phyloP scores from a whole-genome alignment of 2,329 filamentous ascomycete genomes.

The Amauroascus niger region DNA sequence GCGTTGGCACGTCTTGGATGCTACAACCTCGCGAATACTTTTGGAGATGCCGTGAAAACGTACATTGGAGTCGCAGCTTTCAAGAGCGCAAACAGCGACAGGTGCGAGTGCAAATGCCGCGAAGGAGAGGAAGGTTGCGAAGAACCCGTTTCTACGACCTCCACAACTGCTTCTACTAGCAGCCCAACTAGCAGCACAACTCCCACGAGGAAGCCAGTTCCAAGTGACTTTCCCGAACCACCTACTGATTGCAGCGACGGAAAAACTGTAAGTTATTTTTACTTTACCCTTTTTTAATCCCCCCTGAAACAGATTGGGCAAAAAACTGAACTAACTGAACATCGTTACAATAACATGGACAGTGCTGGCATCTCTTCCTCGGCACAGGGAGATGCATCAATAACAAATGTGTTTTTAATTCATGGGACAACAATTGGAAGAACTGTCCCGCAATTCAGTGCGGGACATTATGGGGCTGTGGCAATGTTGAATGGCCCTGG shows the following conservation, averaged over 20 bases:
- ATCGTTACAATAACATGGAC: background rate
- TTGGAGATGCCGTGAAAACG: background rate
- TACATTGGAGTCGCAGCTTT: background rate
- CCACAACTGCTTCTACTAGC: background rate
- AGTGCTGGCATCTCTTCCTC: conserved; percentile 1
- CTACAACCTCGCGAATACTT: background rate
- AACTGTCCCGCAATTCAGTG: background rate
- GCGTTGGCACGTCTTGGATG: background rate
- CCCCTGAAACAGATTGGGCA: background rate
- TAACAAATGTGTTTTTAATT: background rate
- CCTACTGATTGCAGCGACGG: background rate
- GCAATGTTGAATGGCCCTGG: background rate
- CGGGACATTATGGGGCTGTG: background rate
- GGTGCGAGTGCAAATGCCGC: conserved; percentile 3
- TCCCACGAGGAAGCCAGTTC: background rate
- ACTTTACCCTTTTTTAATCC: background rate
- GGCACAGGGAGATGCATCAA: background rate
- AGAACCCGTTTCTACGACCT: background rate
- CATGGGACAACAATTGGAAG: background rate
- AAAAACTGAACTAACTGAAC: background rate
- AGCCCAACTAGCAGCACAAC: background rate
- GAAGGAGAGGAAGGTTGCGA: background rate
- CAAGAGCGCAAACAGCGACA: background rate
- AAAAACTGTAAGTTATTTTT: background rate
- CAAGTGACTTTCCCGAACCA: background rate